These are phyloP conservation scores for Candida saitoana DNA, from an alignment of 805 yeast species.

Conservation along the genomic window DNA sequence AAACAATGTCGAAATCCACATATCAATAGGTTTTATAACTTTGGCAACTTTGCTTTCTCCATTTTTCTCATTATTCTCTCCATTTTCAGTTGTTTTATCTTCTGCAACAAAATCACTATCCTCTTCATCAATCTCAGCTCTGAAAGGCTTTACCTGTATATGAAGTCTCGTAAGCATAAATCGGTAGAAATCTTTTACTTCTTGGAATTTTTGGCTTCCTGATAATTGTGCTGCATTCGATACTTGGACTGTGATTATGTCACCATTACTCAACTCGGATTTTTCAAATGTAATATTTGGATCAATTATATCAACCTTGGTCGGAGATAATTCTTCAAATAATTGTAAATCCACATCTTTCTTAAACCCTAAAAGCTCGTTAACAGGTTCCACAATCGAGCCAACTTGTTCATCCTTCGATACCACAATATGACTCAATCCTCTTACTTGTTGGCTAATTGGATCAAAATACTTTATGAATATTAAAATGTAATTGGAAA, in stretches of 20 bases:
- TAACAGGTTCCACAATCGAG: slow-evolving; percentile 37
- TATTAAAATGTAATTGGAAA: slow-evolving; percentile 20
- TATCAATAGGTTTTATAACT: slow-evolving; percentile 37
- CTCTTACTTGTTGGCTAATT: slow-evolving; percentile 49
- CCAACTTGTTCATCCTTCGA: slow-evolving; percentile 44
- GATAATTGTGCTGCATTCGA: slow-evolving; percentile 18
- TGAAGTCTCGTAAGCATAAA: slow-evolving; percentile 60
- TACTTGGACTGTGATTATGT: slow-evolving; percentile 47
- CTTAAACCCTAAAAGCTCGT: slow-evolving; percentile 37
- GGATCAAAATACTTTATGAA: slow-evolving; percentile 70
- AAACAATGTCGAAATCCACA: slow-evolving; percentile 67
- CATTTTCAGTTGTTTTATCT: slow-evolving; percentile 15
- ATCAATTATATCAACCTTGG: slow-evolving; percentile 44
- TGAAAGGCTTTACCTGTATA: slow-evolving; percentile 47
- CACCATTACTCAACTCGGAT: slow-evolving; percentile 64
- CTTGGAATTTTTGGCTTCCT: slow-evolving; percentile 15
- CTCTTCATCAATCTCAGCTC: slow-evolving; percentile 43
- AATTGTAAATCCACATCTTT: slow-evolving; percentile 32
- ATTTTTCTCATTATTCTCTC: slow-evolving; percentile 7
- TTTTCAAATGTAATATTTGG: slow-evolving; percentile 44
- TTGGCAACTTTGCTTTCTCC: slow-evolving; percentile 18
- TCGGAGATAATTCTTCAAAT: slow-evolving; percentile 61
- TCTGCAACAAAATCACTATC: slow-evolving; percentile 44
- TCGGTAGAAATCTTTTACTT: slow-evolving; percentile 45
- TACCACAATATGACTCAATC: slow-evolving; percentile 59